Percentiles rank a stretch among this genome's conserved stretches.
Evolutionary conservation across 2,329 filamentous ascomycete genomes (phyloP).

Genomic region (Endocalyx cinctus): DNA sequence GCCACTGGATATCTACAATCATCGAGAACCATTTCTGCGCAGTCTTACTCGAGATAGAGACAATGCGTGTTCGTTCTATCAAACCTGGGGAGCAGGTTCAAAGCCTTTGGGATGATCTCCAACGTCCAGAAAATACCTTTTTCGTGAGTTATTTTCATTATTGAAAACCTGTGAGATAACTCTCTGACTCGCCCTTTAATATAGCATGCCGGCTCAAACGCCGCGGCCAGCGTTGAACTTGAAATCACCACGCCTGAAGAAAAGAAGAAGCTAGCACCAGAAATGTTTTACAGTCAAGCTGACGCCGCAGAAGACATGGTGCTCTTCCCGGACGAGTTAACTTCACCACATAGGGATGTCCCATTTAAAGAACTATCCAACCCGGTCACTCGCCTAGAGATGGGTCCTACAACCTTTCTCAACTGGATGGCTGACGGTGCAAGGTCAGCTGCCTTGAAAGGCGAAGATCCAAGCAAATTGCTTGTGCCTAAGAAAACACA

Average conservation of each 20-base stretch:
- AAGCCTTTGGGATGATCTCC: constrained; percentile 22
- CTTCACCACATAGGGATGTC: constrained; percentile 13
- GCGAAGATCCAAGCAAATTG: too few relatives aligned
- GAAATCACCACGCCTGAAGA: constrained; percentile 3
- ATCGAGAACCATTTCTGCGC: constrained; percentile 19
- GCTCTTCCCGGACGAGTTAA: constrained; percentile 18
- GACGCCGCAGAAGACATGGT: constrained; percentile 24
- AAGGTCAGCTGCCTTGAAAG: too few relatives aligned
- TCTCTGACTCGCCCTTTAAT: too few relatives aligned
- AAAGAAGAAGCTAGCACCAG: constrained; percentile 1
- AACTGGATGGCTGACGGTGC: constrained; percentile 10
- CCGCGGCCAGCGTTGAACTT: too few relatives aligned
- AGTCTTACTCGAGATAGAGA: constrained; percentile 20
- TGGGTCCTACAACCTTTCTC: constrained; percentile 9
- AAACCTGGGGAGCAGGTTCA: constrained; percentile 16
- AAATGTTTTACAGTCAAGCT: constrained; percentile 22
- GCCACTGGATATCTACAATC: constrained; percentile 18
- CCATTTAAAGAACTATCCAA: constrained; percentile 25
- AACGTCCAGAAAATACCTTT: constrained; percentile 13
- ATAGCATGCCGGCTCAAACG: too few relatives aligned
- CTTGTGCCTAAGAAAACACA: constrained; percentile 3
- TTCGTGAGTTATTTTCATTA: constrained; percentile 9
- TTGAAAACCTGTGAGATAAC: too few relatives aligned
- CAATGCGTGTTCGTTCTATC: constrained; percentile 22
- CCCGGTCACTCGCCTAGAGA: constrained; percentile 18